Base-by-base conservation (phyloP, 1,284 basidiomycete genomes). In the Pseudozyma sp. region DNA sequence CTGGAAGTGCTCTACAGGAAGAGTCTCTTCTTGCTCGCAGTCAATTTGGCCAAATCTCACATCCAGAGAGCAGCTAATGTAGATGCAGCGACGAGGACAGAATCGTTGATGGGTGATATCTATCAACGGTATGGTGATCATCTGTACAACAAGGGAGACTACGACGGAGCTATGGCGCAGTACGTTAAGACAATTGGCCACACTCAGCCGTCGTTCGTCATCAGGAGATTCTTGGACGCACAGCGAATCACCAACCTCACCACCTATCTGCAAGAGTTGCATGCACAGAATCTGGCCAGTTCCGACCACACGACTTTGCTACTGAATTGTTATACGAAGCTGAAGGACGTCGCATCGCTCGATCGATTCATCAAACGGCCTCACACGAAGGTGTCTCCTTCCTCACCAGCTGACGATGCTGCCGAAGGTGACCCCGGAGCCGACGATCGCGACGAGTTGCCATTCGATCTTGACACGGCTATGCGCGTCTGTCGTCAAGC, bases 401-500 rank as follows among this genome's bases (percentile, higher is more conserved):
- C 25, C 25, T 31, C 25, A 31, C 25, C 47, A 18, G 14, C 10
- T 10, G 50, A 59, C 43, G 62, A 71, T n/a, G 66, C 49, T 16
- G 69, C 49, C 31, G 86, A 18, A 86, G 87, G 13, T 13, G 82
- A 81, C 12, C 87, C 86, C 39, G 84, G 85, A 10, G 89, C 90
- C 3, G 68, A 66, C 12, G 70, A 70, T 40, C 42, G 67, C 16
- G 79, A 81, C 52, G 93, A 93, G 79, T 89, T 96, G 1, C 95
- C 95, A 0, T 99, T 99, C 80, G 97, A 99, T 82, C 89, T 99
- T 38, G 95, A 96, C 64, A 98, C 96, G 0, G 97, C 95, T 0
- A 97, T 99, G 69, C 89, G 94, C 0, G 96, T 99, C 11, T 98
- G 95, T 84, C 89, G 96, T 19, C 96, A 98, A 85, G 96, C 94